Percentiles rank a stretch among this genome's conserved stretches.
Conservation (phyloP, 495 filamentous ascomycete genomes). For the Aspergillus mulundensis region DNA sequence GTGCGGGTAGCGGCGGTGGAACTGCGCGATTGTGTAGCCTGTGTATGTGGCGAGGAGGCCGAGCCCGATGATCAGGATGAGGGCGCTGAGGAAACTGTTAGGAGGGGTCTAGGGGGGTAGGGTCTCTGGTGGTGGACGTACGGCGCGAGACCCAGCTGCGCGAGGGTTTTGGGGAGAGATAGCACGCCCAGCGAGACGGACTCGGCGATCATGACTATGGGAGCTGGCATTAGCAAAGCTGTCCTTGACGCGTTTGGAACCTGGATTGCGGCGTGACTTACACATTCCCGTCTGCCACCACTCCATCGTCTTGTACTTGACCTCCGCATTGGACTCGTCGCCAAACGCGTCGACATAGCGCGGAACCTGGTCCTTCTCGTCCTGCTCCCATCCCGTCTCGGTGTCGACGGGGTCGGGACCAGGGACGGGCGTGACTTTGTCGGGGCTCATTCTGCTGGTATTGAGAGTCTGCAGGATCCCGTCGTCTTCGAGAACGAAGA, state of each 20-base stretch:
- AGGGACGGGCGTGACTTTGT: background rate
- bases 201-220: constrained; percentile 60
- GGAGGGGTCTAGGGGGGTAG: background rate
- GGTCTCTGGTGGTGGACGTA: constrained; percentile 11
- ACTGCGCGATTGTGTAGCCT: constrained; percentile 69
- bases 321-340: constrained; percentile 39
- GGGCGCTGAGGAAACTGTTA: constrained; percentile 22
- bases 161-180: constrained; percentile 57
- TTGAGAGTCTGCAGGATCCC: background rate
- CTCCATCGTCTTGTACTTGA: constrained; percentile 45
- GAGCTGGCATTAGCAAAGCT: background rate
- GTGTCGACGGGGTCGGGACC: background rate
- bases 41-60: constrained; percentile 72
- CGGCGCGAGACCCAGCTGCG: constrained; percentile 57
- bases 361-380: background rate
- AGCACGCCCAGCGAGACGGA: constrained; percentile 66
- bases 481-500: background rate
- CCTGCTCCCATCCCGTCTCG: background rate
- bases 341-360: constrained; percentile 36
- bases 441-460: background rate
- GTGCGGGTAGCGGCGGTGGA: constrained; percentile 58
- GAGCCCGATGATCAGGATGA: constrained; percentile 61
- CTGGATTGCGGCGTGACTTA: constrained; percentile 8
- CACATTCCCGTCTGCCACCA: constrained; percentile 46
- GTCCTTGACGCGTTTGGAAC: background rate